Conservation (phyloP, 179 eudicot species). For the Beta macrorhiza region DNA sequence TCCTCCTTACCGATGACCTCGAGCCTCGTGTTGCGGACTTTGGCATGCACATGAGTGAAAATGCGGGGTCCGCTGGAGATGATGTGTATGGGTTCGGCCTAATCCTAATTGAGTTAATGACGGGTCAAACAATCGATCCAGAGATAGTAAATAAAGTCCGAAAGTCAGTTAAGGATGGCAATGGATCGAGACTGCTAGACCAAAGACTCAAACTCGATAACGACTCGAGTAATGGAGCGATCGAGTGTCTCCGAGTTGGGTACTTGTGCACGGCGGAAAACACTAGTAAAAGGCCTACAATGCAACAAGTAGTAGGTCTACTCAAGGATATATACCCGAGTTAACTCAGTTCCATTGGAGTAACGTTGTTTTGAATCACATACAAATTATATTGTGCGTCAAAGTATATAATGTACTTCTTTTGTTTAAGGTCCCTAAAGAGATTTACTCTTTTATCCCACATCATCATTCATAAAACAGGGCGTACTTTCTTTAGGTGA, state of each 20-base stretch:
- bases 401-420: neutral
- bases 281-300: slow-evolving; percentile 71
- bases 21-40: slow-evolving; percentile 84
- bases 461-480: slow-evolving; percentile 4
- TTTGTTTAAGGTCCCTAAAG: slow-evolving; percentile 27
- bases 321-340: slow-evolving; percentile 70
- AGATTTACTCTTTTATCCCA: slow-evolving; percentile 30
- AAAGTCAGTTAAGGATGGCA: slow-evolving; percentile 53
- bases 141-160: slow-evolving; percentile 46
- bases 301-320: slow-evolving; percentile 90
- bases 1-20: slow-evolving; percentile 57
- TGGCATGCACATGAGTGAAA: slow-evolving; percentile 37
- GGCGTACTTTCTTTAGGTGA: slow-evolving; percentile 13
- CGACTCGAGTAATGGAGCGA: slow-evolving; percentile 54
- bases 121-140: slow-evolving; percentile 39
- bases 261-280: slow-evolving; percentile 87
- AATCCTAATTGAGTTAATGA: slow-evolving; percentile 62
- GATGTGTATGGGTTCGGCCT: slow-evolving; percentile 81
- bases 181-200: slow-evolving; percentile 49
- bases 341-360: neutral
- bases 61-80: slow-evolving; percentile 36
- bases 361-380: neutral
- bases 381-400: slow-evolving; percentile 4
- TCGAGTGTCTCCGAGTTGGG: slow-evolving; percentile 81
- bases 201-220: slow-evolving; percentile 50